Base-by-base conservation (phyloP, 2,329 filamentous ascomycete species). In the Pezicula neosporulosa region DNA sequence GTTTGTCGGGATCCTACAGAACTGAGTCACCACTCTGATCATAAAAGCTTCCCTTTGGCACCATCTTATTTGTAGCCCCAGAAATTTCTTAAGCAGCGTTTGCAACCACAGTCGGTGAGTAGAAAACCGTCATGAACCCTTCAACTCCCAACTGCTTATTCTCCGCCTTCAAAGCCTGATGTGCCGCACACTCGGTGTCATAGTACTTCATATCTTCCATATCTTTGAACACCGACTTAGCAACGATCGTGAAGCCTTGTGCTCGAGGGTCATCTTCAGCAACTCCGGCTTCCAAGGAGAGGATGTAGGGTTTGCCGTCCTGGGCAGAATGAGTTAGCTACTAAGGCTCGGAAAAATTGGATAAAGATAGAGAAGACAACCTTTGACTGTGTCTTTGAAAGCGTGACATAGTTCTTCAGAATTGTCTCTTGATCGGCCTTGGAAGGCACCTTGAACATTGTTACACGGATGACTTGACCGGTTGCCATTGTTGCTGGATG, bases 141-240 rank as follows among this genome's bases (percentile, higher is more conserved):
- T 56, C 30, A 33, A 47, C 28, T 15, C 47, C 28, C 36, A 45
- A 18, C 12, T 27, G 16, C 10, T 41, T 54, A 16, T 49, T 48
- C 16, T 35, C 38, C 10, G 21, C 18, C 61, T 77, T 77, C 53
- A 83, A 65, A 19, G 68, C 71, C 52, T 67, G 68, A 55, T 83
- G 80, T 27, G 77, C 78, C 57, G 72, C 71, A 56, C 78, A 81
- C 51, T 77, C 69, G 5, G 66, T 70, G 60, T 83, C 80, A 60
- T 82, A 83, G 63, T 74, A 83, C 45, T 78, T 68, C 74, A 82
- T 77, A 58, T 82, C 80, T 19, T 78, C 77, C 44, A 77, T 57
- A n/a, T 70, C 77, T 16, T 72, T 71, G 58, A 83, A 83, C 2
- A 72, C 73, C 6, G 74, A 78, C 55, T 76, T 72, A 1, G 75